A percentile compares a stretch with the other conserved stretches of the same genome.
Conservation (phyloP, 2,329 filamentous ascomycete genomes). For the Penicillium corylophilum region DNA sequence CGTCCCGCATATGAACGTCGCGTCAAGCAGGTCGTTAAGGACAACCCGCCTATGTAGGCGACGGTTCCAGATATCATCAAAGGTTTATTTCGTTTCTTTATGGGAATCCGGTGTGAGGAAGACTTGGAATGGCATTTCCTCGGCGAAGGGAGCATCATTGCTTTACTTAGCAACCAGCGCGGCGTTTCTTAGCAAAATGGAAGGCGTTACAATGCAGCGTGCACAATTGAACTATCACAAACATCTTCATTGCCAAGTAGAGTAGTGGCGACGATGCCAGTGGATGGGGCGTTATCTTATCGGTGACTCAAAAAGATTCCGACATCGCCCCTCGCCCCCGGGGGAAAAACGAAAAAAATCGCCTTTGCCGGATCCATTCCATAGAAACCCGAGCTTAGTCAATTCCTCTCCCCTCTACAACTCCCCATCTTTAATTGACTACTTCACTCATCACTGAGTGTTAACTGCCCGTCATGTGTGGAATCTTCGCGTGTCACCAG, state of each 20-base stretch:
- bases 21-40: conserved; percentile 79
- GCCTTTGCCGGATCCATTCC: conserved; percentile 20
- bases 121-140: conserved; percentile 17
- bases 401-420: conserved; percentile 15
- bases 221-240: not conserved
- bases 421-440: conserved; percentile 12
- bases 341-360: conserved; percentile 19
- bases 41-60: conserved; percentile 73
- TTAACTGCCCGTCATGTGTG: conserved; percentile 71
- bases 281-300: conserved; percentile 26
- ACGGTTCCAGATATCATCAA: conserved; percentile 1
- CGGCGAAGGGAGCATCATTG: conserved; percentile 15
- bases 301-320: conserved; percentile 28
- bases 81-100: conserved; percentile 11
- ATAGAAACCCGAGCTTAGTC: conserved; percentile 20
- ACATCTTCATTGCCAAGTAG: not conserved
- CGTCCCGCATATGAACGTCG: conserved; percentile 82
- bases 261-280: not conserved
- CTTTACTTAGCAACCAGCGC: conserved; percentile 22
- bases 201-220: conserved; percentile 12
- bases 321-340: conserved; percentile 23
- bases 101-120: conserved; percentile 3
- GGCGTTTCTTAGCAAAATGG: conserved; percentile 26
- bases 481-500: conserved; percentile 94
- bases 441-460: conserved; percentile 4